Percentiles rank a stretch among this genome's conserved stretches.
phyloP scores from a whole-genome alignment of 1,139 yeast species.

The Yamadazyma buinensis region DNA sequence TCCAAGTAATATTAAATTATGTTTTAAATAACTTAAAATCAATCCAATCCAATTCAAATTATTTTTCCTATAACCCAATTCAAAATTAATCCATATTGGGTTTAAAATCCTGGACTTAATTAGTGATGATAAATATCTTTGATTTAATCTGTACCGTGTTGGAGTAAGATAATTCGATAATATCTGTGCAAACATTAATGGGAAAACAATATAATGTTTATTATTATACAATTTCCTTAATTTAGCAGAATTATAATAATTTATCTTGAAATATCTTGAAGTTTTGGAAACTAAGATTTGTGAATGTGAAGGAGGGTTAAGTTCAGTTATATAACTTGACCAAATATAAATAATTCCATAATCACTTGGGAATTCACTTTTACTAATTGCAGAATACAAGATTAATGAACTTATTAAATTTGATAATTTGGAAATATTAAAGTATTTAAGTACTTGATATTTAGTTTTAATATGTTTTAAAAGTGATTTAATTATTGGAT shows the following conservation, averaged over 20 bases:
- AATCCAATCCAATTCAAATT: slow-evolving; percentile 30
- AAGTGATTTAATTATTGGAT: slow-evolving; percentile 24
- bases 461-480: background rate
- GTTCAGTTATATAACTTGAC: slow-evolving; percentile 29
- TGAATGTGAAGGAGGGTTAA: slow-evolving; percentile 34
- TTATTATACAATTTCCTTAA: slow-evolving; percentile 23
- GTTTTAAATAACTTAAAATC: slow-evolving; percentile 23
- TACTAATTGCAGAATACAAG: slow-evolving; percentile 30
- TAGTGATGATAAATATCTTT: slow-evolving; percentile 31
- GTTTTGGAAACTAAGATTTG: slow-evolving; percentile 24
- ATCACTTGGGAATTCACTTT: slow-evolving; percentile 33
- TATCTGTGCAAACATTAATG: slow-evolving; percentile 37
- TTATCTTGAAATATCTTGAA: slow-evolving; percentile 25
- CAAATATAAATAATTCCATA: slow-evolving; percentile 35
- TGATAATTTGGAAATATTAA: slow-evolving; percentile 1
- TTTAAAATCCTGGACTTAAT: slow-evolving; percentile 32
- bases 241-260: slow-evolving; percentile 18
- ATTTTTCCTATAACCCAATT: slow-evolving; percentile 25
- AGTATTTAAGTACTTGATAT: background rate
- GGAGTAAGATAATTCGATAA: slow-evolving; percentile 44
- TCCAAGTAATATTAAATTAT: slow-evolving; percentile 22
- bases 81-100: slow-evolving; percentile 44
- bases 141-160: slow-evolving; percentile 34
- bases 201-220: slow-evolving; percentile 34
- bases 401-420: slow-evolving; percentile 27